A percentile compares a stretch with the other conserved stretches of the same genome.
Evolutionary conservation across 345 rosid genomes (phyloP).

Genomic region (Erodium maritimum): DNA sequence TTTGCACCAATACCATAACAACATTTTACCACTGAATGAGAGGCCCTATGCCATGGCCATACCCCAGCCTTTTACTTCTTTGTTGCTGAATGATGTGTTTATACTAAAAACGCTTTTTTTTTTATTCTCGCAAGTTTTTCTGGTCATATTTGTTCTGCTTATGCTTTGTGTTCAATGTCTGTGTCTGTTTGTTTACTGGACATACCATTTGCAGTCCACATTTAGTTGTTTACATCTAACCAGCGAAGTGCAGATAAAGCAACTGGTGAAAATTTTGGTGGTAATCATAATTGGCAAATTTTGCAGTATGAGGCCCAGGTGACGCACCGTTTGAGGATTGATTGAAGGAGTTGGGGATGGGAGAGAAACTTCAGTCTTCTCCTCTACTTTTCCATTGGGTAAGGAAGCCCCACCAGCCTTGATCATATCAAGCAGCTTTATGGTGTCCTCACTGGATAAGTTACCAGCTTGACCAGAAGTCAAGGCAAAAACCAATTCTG

Average conservation of each 20-base stretch:
- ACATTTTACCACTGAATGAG: too few relatives aligned
- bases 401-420: constrained; percentile 41
- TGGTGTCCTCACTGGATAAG: constrained; percentile 50
- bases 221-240: background rate
- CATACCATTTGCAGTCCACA: background rate
- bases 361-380: constrained; percentile 77
- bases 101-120: too few relatives aligned
- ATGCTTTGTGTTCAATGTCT: too few relatives aligned
- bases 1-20: too few relatives aligned
- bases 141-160: too few relatives aligned
- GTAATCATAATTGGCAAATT: constrained; percentile 12
- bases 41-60: too few relatives aligned
- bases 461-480: constrained; percentile 71
- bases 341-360: constrained; percentile 89
- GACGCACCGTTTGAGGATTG: constrained; percentile 94
- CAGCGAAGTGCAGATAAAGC: constrained; percentile 5
- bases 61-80: too few relatives aligned
- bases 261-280: constrained; percentile 4
- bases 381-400: constrained; percentile 30
- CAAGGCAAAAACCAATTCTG: constrained; percentile 78
- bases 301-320: constrained; percentile 28
- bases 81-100: background rate
- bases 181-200: too few relatives aligned
- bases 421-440: constrained; percentile 72
- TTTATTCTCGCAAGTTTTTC: too few relatives aligned